phyloP scores from a whole-genome alignment of 768 basidiomycete genomes.

The Suillus hirtellus region DNA sequence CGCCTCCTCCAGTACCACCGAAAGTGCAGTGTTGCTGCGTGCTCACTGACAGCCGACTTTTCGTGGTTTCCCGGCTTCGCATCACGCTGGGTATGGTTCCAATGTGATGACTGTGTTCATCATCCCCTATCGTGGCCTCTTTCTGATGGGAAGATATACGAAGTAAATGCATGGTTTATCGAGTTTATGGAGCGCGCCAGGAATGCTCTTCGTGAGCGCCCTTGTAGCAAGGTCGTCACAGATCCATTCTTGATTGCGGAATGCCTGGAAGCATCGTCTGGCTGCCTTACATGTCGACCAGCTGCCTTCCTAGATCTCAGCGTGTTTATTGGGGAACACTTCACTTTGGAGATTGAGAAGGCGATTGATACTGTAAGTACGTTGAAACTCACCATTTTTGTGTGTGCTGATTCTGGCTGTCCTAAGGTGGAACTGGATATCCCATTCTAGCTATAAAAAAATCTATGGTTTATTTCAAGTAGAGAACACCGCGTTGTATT shows the following conservation, averaged over 20 bases:
- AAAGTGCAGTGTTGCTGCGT: conserved; percentile 32
- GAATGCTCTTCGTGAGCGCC: conserved; percentile 31
- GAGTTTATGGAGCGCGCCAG: conserved; percentile 36
- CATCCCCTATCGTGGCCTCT: conserved; percentile 35
- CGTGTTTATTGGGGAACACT: conserved; percentile 33
- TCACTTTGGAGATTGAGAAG: conserved; percentile 30
- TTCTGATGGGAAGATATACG: conserved; percentile 36
- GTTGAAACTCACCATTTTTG: conserved; percentile 7
- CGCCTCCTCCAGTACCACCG: conserved; percentile 38
- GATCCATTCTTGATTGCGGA: conserved; percentile 34
- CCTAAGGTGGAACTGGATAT: conserved; percentile 34
- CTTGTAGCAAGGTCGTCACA: conserved; percentile 30
- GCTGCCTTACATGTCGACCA: conserved; percentile 32
- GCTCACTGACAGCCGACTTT: conserved; percentile 35
- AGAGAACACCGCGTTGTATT: not conserved
- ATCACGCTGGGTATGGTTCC: conserved; percentile 40
- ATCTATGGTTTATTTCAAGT: not conserved
- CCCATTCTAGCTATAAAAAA: conserved; percentile 21
- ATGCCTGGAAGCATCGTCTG: conserved; percentile 28
- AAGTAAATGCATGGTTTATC: conserved; percentile 37
- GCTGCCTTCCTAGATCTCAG: conserved; percentile 33
- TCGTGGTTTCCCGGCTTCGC: conserved; percentile 38
- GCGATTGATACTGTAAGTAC: conserved; percentile 27
- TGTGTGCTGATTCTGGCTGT: conserved; percentile 12
- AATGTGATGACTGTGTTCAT: conserved; percentile 39